Conservation (phyloP, 306 rosid species). For the Prunus mongolica region DNA sequence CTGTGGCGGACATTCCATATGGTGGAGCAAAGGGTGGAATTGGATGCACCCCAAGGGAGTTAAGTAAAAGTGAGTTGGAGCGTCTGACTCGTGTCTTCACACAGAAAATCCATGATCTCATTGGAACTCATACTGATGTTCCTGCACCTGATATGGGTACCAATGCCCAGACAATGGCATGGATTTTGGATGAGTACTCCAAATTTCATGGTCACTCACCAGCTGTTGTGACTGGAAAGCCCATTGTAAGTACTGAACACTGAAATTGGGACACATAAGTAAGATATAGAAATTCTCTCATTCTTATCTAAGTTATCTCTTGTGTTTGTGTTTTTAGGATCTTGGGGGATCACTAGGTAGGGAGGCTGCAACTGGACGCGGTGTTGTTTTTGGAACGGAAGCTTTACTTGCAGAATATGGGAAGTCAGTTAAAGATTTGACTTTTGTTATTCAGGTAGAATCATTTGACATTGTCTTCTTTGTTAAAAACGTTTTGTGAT, state of each 20-base stretch:
- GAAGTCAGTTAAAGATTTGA: constrained; percentile 41
- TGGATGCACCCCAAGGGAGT: constrained; percentile 53
- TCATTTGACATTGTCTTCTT: neutral
- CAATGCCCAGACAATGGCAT: constrained; percentile 66
- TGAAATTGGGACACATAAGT: neutral
- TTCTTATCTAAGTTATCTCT: neutral
- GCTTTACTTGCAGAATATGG: constrained; percentile 63
- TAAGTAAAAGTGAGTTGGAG: constrained; percentile 52
- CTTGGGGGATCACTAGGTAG: constrained; percentile 66
- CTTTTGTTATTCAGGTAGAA: constrained; percentile 56
- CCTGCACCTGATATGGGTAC: constrained; percentile 77
- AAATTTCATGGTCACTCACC: constrained; percentile 69
- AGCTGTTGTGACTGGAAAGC: constrained; percentile 66
- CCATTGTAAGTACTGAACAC: constrained; percentile 35
- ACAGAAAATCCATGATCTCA: constrained; percentile 59
- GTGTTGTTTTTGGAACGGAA: constrained; percentile 56
- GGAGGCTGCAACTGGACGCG: constrained; percentile 68
- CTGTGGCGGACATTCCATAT: constrained; percentile 61
- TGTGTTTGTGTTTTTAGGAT: constrained; percentile 30
- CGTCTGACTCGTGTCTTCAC: constrained; percentile 65
- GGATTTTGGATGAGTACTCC: constrained; percentile 70
- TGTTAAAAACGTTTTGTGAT: neutral
- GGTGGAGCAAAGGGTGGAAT: constrained; percentile 77
- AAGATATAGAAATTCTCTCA: neutral
- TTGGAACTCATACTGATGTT: constrained; percentile 58